Evolutionary conservation across 1,139 yeast genomes (phyloP), one percentile per base, ranked within the genome.

Genomic region (Geotrichum restrictum): DNA sequence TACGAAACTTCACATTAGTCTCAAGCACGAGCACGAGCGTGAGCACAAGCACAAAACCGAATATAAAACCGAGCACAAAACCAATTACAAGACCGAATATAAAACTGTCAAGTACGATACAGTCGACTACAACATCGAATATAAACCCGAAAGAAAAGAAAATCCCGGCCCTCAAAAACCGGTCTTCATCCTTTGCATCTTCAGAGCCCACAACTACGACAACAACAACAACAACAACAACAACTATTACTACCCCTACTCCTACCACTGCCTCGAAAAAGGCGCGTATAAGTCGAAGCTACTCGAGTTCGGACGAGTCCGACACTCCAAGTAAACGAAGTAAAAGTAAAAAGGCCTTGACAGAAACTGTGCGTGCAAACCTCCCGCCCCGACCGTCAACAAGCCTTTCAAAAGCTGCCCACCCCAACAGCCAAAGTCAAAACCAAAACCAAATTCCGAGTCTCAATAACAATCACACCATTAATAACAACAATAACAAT

Each of bases 241-340:
- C 29, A 34, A n/a, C 38, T 6, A 34, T 6, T 5, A 5, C 14
- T 4, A 34, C 38, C 4, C 10, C 18, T 34, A 34, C 38, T 5
- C 38, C 38, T 34, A 34, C 38, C 7, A 5, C 29, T 5, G 8
- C 29, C 29, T 5, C 16, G 8, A 39, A 39, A 16, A 39, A 22
- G 22, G 22, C 14, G 29, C 42, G 47, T 32, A 41, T 29, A 32
- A 37, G 43, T 19, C 21, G 52, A n/a, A 33, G 42, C 31, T 49
- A 49, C 33, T 49, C 52, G n/a, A 49, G 52, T 32, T 49, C 52
- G 6, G 47, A 42, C 2, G 52, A 34, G 3, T 19, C 36, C 8
- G 34, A 34, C 33, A 24, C 21, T 4, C 10, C 18, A 16, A n/a
- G 14, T 16, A 34, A 24, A 5, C 7, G 22, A 3, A 37, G 24